Conservation (phyloP, 306 rosid genomes). For the Lupinus albus region DNA sequence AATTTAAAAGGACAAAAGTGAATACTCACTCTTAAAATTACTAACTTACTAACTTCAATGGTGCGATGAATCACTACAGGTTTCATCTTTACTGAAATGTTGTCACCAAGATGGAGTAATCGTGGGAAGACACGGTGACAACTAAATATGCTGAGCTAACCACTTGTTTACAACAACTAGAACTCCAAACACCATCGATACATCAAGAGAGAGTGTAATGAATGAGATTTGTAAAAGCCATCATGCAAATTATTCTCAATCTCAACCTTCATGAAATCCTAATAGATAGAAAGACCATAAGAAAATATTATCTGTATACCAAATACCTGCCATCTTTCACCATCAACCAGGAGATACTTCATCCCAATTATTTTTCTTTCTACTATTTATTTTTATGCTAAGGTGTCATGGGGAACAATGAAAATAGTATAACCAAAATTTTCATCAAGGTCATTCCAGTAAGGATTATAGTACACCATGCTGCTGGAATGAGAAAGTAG, state of each 20-base stretch:
- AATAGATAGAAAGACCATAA: neutral
- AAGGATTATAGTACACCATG: neutral
- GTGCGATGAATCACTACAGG: no score
- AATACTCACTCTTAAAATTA: no score
- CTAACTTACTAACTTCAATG: no score
- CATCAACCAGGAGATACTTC: slow-evolving; percentile 2
- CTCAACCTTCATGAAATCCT: neutral
- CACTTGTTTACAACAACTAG: neutral
- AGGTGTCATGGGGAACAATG: neutral
- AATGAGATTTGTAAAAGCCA: neutral
- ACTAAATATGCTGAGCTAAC: neutral
- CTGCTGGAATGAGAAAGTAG: neutral
- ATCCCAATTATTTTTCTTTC: neutral
- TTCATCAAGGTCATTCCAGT: neutral
- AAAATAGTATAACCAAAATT: neutral
- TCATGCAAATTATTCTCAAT: neutral
- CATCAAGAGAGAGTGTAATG: neutral
- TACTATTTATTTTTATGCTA: neutral
- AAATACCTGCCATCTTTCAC: neutral
- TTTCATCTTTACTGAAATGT: neutral
- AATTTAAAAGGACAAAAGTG: no score
- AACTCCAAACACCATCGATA: neutral
- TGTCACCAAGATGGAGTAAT: neutral
- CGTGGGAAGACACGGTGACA: neutral
- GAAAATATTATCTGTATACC: neutral